Evolutionary conservation across 345 rosid genomes (phyloP), one percentile per base, ranked within the genome.

Genomic region (Ceriops tagal): DNA sequence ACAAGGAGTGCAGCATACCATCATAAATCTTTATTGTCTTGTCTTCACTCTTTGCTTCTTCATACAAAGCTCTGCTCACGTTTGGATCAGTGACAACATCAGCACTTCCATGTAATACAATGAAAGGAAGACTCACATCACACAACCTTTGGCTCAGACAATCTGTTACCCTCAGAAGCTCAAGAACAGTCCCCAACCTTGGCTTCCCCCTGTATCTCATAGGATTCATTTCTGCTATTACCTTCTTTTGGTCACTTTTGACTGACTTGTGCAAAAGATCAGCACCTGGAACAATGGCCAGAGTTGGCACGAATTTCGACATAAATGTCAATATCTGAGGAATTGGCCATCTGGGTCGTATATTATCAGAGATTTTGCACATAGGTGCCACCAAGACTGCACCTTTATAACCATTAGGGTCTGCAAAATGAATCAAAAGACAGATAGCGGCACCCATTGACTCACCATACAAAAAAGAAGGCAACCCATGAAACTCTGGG

Each of bases 1-100:
- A 58, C 85, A 93, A 69, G 2, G 98, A 93, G 78, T 93, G 97
- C 89, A 89, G 60, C 98, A 93, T 91, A 5, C 98, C 96, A 0
- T 84, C 81, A 9, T 83, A 90, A 15, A 92, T 85, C 85, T 81
- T 85, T 18, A 92, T 75, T 0, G 80, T 80, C 85, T 88, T 92
- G 73, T 87, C 96, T 26, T 62, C 49, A 47, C 91, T 89, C 62
- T 39, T 77, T 1, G 97, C 90, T 58, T 64, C 70, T 68, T 71
- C 78, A 58, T 84, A 84, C 83, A 88, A 57, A 5, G 73, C 88
- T 71, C 70, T 77, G 76, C 92, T 92, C 74, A 87, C 93, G 5
- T 82, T 80, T 18, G 96, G 92, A 82, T 89, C 96, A 5, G 97
- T 91, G 2, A 91, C 96, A 46, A 73, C 90, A 70, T 88, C 97